A percentile compares a stretch with the other conserved stretches of the same genome.
phyloP scores from a whole-genome alignment of 164 flowering plant genomes.

The Echeveria elegans region DNA sequence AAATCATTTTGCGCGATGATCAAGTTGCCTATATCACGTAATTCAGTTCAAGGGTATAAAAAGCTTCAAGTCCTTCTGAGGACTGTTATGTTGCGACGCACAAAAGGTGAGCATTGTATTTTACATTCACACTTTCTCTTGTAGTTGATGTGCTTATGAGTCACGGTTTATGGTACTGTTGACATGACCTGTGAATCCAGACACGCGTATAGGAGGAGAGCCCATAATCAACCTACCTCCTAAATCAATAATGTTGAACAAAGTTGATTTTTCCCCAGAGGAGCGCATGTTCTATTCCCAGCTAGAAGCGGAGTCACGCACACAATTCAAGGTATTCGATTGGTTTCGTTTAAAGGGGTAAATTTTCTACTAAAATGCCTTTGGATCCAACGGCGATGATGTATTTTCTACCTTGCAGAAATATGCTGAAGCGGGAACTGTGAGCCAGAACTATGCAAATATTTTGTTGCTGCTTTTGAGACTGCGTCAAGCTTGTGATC shows the following conservation, averaged over 20 bases:
- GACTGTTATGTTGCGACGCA: constrained; percentile 87
- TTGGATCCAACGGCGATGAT: neutral
- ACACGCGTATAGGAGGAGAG: constrained; percentile 64
- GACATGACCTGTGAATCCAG: constrained; percentile 20
- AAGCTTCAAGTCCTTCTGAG: constrained; percentile 87
- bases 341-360: neutral
- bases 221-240: constrained; percentile 86
- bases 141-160: neutral
- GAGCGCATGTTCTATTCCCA: constrained; percentile 71
- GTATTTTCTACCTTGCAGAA: constrained; percentile 36
- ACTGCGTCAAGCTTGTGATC: constrained; percentile 97
- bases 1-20: constrained; percentile 48
- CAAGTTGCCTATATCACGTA: constrained; percentile 63
- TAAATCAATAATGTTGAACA: constrained; percentile 42
- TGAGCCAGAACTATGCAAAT: constrained; percentile 88
- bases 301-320: constrained; percentile 78
- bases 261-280: constrained; percentile 69
- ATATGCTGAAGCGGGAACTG: constrained; percentile 92
- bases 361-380: neutral
- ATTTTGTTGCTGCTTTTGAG: constrained; percentile 90
- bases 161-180: constrained; percentile 15
- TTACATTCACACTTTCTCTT: neutral
- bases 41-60: constrained; percentile 64
- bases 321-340: constrained; percentile 67
- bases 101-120: constrained; percentile 56